Base-by-base conservation (phyloP, 768 basidiomycete genomes). In the Kwoniella botswanensis region DNA sequence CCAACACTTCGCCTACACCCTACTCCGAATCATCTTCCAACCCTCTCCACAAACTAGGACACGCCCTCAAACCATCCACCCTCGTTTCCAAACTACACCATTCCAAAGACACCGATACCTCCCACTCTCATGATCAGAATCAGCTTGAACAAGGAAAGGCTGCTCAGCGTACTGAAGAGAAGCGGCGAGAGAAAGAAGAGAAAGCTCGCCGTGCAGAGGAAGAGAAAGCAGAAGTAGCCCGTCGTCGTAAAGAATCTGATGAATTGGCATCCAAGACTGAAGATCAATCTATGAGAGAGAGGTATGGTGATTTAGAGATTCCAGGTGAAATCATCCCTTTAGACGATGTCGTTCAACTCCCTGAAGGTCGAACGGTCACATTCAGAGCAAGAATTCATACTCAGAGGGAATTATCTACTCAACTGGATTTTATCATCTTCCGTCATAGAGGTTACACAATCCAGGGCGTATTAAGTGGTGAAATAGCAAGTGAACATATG, bases 401-500 rank as follows among this genome's bases (percentile, higher is more conserved):
- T 4, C 91, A 92, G 18, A 90, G 95, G 58, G 90, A 91, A 0
- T 91, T 73, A 35, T 74, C 73, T 13, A 26, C 73, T 18, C 67
- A 70, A 17, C 55, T 79, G 10, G 71, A 68, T 44, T 76, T 79
- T 60, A 17, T 76, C 52, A 56, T 79, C 9, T 62, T 71, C 50
- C 56, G 72, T 35, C 55, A 75, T 6, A 44, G 64, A 26, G 65
- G 63, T n/a, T 53, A 52, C 61, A 83, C 81, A 90, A 76, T 92
- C 87, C 86, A 97, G 92, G 86, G 92, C 93, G 90, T 92, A 90
- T 66, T 98, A 93, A 85, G 85, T 94, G 92, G 93, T 80, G 94
- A 96, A 93, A 89, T 93, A 35, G 57, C 24, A 29, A 15, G 91
- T 84, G 91, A 88, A 90, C 26, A 90, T 89, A 76, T 79, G 64